Base-by-base conservation (phyloP, 2,329 filamentous ascomycete genomes). In the Fusarium udum region DNA sequence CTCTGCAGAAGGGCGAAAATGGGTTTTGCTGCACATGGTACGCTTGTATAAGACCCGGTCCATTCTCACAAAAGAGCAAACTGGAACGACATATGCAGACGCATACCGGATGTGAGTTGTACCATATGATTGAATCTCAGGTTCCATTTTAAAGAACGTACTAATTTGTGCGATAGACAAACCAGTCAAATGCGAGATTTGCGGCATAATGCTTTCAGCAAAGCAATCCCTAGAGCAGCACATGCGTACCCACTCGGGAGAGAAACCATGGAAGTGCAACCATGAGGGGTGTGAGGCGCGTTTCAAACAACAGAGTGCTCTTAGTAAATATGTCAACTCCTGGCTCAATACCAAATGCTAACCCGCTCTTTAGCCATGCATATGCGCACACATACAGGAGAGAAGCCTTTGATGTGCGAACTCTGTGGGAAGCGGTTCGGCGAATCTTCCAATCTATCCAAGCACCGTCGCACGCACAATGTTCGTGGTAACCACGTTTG, bases 141-240 rank as follows among this genome's bases (percentile, higher is more conserved):
- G 70, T 32, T 37, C 48, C 37, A 32, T 46, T 24, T 46, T 22
- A 42, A 36, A 56, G 4, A 58, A 59, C 51, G 15, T 67, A 22
- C 70, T 77, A 48, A 78, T 37, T 24, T 18, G 31, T 13, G 15
- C 39, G 31, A 36, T 32, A 91, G 90, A 86, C 76, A 92, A 92
- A 79, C 88, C 89, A 12, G 89, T 87, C 63, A 82, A 84, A 49
- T 92, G 90, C 71, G 77, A 83, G 4, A 82, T 84, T 26, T 93
- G 91, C 75, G 83, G 85, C 15, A 83, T 88, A 64, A 83, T 83
- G 7, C 90, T 93, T 75, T 92, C 91, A 2, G 91, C 91, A 5
- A 89, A 90, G 74, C 91, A 93, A 78, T 89, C 92, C 2, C 85
- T 93, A 12, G 87, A 89, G 46, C 91, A 92, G 78, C 92, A 93